Evolutionary conservation across 768 basidiomycete species (phyloP), one percentile per base, ranked within the genome.

Genomic region (Tylopilus intermedius): DNA sequence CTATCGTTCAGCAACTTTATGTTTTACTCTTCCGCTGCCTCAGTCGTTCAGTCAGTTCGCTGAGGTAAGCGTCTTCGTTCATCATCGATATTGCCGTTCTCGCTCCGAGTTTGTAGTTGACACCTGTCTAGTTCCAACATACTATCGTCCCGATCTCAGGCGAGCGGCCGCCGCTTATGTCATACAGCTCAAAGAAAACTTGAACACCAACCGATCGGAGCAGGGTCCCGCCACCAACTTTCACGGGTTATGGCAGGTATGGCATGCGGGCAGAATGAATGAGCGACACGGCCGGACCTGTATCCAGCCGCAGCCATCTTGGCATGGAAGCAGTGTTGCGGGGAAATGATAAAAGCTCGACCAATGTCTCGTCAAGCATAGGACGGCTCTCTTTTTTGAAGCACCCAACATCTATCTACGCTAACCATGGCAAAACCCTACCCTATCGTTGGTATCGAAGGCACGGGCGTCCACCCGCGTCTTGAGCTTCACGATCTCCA

Each of bases 401-500:
- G 6, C 44, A n/a, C 9, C n/a, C 35, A 24, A 24, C 18, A 33
- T 24, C 27, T 18, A 8, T 51, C 26, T 26, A 30, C 40, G 21
- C 6, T 40, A 24, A 53, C 38, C 45, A 56, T 62, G 60, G 24
- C 61, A 32, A 37, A 51, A 27, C 15, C 45, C 2, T 62, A 62
- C 21, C 54, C 50, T 5, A 14, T 63, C 21, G 21, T 35, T 13
- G 61, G 61, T 15, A 2, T 32, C 2, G 9, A 15, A 10, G 47
- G 13, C 45, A 38, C 45, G 2, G 54, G 58, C 8, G 10, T 51
- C n/a, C 52, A 62, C 22, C 44, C 30, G 21, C 61, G 61, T 46
- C 51, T 54, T 4, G 61, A 62, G 42, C 22, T 62, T 30, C 51
- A 47, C 15, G 58, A 59, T n/a, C 58, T 62, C 22, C 41, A 45